Evolutionary conservation across 148 eudicot genomes (phyloP).

Genomic region (Arbutus unedo): DNA sequence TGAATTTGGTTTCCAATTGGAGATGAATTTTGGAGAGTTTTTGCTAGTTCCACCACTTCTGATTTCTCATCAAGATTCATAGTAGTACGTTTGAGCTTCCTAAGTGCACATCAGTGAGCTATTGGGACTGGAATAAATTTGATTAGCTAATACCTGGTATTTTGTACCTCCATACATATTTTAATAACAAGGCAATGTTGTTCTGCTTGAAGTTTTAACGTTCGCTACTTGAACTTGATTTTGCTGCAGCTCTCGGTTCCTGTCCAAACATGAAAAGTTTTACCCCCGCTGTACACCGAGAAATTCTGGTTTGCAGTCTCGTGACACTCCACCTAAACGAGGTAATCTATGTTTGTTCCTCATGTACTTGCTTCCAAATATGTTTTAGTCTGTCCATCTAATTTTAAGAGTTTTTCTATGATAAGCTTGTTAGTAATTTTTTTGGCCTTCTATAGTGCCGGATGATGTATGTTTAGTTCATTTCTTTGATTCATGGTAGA

Average conservation of each 20-base stretch:
- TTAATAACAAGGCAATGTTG: background rate
- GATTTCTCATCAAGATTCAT: background rate
- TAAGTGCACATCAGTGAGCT: background rate
- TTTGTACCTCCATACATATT: background rate
- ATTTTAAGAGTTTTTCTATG: background rate
- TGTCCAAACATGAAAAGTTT: conserved; percentile 51
- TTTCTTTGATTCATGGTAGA: conserved; percentile 38
- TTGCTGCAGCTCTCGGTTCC: conserved; percentile 55
- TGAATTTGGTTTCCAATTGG: background rate
- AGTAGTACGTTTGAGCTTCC: background rate
- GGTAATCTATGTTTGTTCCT: conserved; percentile 39
- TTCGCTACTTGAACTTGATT: background rate
- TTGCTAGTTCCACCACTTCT: background rate
- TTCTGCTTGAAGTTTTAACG: background rate
- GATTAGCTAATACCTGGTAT: background rate
- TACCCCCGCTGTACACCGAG: conserved; percentile 73
- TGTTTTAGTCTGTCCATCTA: conserved; percentile 3
- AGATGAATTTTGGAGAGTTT: background rate
- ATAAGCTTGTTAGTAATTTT: conserved; percentile 1
- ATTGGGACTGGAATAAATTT: background rate
- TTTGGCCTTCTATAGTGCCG: conserved; percentile 12
- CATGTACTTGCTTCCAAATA: background rate
- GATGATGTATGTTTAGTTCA: conserved; percentile 21
- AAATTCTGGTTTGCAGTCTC: conserved; percentile 84
- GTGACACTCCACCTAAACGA: conserved; percentile 97